Base-by-base conservation (phyloP, 2,329 filamentous ascomycete species). In the Epicoccum nigrum region DNA sequence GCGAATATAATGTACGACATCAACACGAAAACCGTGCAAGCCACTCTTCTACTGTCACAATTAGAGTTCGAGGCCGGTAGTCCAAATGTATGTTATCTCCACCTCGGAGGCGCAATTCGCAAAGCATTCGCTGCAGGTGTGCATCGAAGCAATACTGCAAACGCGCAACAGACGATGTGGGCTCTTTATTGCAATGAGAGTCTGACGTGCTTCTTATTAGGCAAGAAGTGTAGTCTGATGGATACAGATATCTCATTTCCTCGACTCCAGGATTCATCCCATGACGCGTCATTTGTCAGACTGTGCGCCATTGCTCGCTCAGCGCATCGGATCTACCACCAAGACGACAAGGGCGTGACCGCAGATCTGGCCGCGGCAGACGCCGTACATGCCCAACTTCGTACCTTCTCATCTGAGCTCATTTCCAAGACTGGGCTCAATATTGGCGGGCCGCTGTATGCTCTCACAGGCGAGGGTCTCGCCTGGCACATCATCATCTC, bases 41-140 rank as follows among this genome's bases (percentile, higher is more conserved):
- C 35, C 5, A 49, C 39, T 4, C 19, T 54, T 0, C 35, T 54
- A 25, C 27, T 54, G 11, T 39, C 51, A 7, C 51, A 45, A 15
- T 35, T 48, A 21, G 51, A 54, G 9, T 54, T 54, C 12, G 44
- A 54, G 19, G 45, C 45, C 17, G 51, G 51, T 0, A 54, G 45
- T 11, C 51, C 51, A 1, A 54, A 54, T 15, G 48, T 54, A 15
- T 48, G 51, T 30, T 54, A 54, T 28, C 28, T 54, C 23, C 51
- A 54, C 7, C 41, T 54, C 19, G 51, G 51, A n/a, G 37, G 44
- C 13, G 45, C 51, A 3, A 49, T 54, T 13, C 45, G 51, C 11
- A 54, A 54, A 39, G 51, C 51, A 4, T 54, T 48, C 21, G 51
- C 51, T 11, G 51, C 51, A 8, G 51, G 51, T 27, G 40, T 49